Base-by-base conservation (phyloP, 371 early-diverging fungal genomes). In the Lichtheimia corymbifera region DNA sequence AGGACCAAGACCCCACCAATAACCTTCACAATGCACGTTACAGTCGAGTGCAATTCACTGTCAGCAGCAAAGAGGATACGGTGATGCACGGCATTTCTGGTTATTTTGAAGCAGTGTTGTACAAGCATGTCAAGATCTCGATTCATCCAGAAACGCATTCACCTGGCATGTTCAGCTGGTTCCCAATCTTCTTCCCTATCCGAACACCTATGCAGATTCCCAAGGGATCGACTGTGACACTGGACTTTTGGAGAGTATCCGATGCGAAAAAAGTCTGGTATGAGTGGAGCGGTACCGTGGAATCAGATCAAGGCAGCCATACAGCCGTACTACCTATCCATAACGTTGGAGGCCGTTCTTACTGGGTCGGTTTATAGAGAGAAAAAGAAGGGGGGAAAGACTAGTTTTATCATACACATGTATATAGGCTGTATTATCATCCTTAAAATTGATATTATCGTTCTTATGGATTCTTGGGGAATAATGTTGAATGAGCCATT, bases 151-250 rank as follows among this genome's bases (percentile, higher is more conserved):
- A 66, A 5, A 91, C 91, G 0, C 95, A 96, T 66, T 91, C 97
- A 0, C 86, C 90, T 9, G 92, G 82, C 3, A 97, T 98, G 98
- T 91, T 92, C 64, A 92, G 92, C 64, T 98, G 98, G 98, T 98
- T 98, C 74, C 97, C 98, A 0, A 91, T 98, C 55, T 96, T 84
- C 66, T 96, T 98, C 72, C 98, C 97, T 4, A 45, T 97, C 51
- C 68, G 80, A 76, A 79, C 72, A 3, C 97, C 97, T 1, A 55
- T 96, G 17, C 79, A 82, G 59, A 81, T 91, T 5, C 82, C 85
- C 12, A 65, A 72, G 5, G 87, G 82, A 5, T 70, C 87, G 2
- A 62, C 59, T 2, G 71, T 97, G 0, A 77, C 80, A 4, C 69
- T 92, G n/a, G 85, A 91, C 59, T 88, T 96, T 63, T 97, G 98